Conservation (phyloP, 2,329 filamentous ascomycete genomes). For the Gyromitra esculenta region DNA sequence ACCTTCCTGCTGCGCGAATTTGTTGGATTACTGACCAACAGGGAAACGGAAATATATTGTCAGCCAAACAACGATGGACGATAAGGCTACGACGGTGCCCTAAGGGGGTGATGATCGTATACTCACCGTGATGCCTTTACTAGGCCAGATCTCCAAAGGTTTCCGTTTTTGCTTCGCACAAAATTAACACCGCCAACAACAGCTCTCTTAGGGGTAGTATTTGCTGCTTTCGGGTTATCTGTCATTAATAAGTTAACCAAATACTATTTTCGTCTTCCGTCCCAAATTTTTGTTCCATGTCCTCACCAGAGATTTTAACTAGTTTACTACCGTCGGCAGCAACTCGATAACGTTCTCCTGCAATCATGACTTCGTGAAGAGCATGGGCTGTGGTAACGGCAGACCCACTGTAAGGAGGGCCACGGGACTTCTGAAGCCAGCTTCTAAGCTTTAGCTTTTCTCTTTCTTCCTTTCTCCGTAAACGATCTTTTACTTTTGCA, state of each 20-base stretch:
- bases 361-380: conserved; percentile 71
- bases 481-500: conserved; percentile 72
- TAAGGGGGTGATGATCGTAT: conserved; percentile 26
- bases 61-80: conserved; percentile 47
- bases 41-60: conserved; percentile 23
- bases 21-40: conserved; percentile 52
- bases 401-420: conserved; percentile 52
- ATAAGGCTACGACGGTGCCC: conserved; percentile 36
- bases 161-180: conserved; percentile 85
- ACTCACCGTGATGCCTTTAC: conserved; percentile 80
- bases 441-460: conserved; percentile 71
- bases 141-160: conserved; percentile 80
- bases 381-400: conserved; percentile 61
- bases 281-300: conserved; percentile 47
- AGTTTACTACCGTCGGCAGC: conserved; percentile 84
- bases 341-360: conserved; percentile 78
- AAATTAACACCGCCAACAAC: conserved; percentile 81
- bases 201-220: conserved; percentile 77
- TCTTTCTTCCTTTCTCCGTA: conserved; percentile 66
- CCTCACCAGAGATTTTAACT: conserved; percentile 75
- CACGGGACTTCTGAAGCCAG: conserved; percentile 61
- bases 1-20: conserved; percentile 68
- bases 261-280: conserved; percentile 32
- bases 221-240: conserved; percentile 70
- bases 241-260: conserved; percentile 56